A percentile compares a stretch with the other conserved stretches of the same genome.
Evolutionary conservation across 2,329 filamentous ascomycete species (phyloP).

Genomic region (Helotiales sp.): DNA sequence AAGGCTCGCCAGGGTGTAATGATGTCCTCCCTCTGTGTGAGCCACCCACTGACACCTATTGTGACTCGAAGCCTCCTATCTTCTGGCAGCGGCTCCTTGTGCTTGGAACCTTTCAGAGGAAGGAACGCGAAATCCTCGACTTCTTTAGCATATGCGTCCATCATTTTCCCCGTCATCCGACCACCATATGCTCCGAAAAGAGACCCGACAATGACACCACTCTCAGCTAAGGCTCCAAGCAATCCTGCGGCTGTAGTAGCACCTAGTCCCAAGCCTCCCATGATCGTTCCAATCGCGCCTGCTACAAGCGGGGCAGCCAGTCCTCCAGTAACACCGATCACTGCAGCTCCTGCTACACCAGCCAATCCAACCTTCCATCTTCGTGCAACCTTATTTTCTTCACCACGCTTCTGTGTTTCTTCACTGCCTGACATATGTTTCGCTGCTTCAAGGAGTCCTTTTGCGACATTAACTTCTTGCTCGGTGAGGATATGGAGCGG

Average conservation of each 20-base stretch:
- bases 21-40: slow-evolving; percentile 71
- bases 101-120: slow-evolving; percentile 59
- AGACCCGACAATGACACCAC: slow-evolving; percentile 75
- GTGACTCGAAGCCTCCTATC: slow-evolving; percentile 76
- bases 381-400: slow-evolving; percentile 67
- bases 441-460: slow-evolving; percentile 73
- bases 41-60: slow-evolving; percentile 81
- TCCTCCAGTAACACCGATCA: slow-evolving; percentile 72
- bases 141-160: slow-evolving; percentile 84
- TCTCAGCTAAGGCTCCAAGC: slow-evolving; percentile 78
- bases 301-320: slow-evolving; percentile 76
- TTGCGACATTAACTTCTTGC: slow-evolving; percentile 74
- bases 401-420: slow-evolving; percentile 71
- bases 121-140: slow-evolving; percentile 88
- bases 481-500: slow-evolving; percentile 62
- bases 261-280: slow-evolving; percentile 75
- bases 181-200: slow-evolving; percentile 91
- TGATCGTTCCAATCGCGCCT: slow-evolving; percentile 76
- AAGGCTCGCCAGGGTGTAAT: slow-evolving; percentile 76
- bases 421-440: slow-evolving; percentile 67
- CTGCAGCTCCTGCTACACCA: slow-evolving; percentile 79
- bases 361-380: slow-evolving; percentile 92
- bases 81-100: slow-evolving; percentile 49
- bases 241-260: slow-evolving; percentile 74
- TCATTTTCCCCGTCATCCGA: slow-evolving; percentile 79